A percentile compares a stretch with the other conserved stretches of the same genome.
Conservation (phyloP, 768 basidiomycete species). For the Auriscalpium vulgare region DNA sequence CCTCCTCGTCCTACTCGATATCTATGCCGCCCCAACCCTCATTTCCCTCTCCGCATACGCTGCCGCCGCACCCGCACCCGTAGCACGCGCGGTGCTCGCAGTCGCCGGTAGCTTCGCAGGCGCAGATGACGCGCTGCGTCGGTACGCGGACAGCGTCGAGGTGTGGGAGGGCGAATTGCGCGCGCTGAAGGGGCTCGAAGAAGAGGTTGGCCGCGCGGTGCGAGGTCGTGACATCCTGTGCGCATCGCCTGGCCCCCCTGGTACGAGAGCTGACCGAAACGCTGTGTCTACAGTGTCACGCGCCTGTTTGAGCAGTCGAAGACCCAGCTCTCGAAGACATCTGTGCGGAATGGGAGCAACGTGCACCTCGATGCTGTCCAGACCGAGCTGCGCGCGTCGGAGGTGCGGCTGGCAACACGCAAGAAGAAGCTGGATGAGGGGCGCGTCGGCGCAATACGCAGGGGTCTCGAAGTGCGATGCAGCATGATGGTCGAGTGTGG, state of each 20-base stretch:
- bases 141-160: constrained; percentile 53
- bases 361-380: constrained; percentile 57
- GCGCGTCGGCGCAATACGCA: constrained; percentile 43
- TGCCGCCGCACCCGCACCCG: constrained; percentile 47
- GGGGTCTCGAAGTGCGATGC: constrained; percentile 53
- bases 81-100: constrained; percentile 39
- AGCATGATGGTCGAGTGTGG: constrained; percentile 63
- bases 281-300: constrained; percentile 46
- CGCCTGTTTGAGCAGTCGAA: constrained; percentile 72
- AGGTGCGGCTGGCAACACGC: constrained; percentile 57
- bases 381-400: constrained; percentile 72
- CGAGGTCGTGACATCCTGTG: constrained; percentile 76
- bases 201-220: constrained; percentile 60
- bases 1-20: constrained; percentile 43
- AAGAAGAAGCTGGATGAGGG: constrained; percentile 50
- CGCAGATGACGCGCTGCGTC: constrained; percentile 58
- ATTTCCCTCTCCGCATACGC: constrained; percentile 67
- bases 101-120: constrained; percentile 50
- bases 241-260: not conserved
- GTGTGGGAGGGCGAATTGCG: constrained; percentile 54
- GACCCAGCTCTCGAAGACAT: constrained; percentile 4
- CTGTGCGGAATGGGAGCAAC: not conserved
- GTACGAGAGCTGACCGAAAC: not conserved
- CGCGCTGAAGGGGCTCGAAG: constrained; percentile 55
- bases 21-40: constrained; percentile 45